Evolutionary conservation across 2,329 filamentous ascomycete genomes (phyloP).

Genomic region (Fusarium sp.): DNA sequence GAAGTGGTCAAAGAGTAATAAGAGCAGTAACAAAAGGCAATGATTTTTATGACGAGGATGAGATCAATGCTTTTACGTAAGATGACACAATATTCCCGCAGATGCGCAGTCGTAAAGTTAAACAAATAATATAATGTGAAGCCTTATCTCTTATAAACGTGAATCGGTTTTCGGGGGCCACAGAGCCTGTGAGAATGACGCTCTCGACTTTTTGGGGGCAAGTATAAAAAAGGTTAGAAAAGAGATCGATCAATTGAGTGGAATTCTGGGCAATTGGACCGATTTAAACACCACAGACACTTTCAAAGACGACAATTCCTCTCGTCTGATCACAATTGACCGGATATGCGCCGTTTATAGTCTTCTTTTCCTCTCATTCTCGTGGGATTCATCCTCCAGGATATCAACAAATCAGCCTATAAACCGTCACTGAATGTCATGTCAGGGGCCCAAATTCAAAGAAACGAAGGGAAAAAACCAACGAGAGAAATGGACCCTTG

Average conservation of each 20-base stretch:
- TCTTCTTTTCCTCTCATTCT: slow-evolving; percentile 8
- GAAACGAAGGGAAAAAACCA: background rate
- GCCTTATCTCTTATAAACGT: background rate
- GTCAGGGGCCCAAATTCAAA: background rate
- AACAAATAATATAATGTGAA: background rate
- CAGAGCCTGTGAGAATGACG: slow-evolving; percentile 34
- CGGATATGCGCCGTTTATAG: slow-evolving; percentile 33
- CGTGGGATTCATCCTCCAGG: background rate
- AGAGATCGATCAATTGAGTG: slow-evolving; percentile 5
- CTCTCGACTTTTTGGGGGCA: slow-evolving; percentile 17
- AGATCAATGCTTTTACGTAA: background rate
- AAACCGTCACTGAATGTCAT: slow-evolving; percentile 20
- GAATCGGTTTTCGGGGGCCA: slow-evolving; percentile 22
- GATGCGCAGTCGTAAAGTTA: background rate
- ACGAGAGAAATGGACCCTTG: slow-evolving; percentile 9
- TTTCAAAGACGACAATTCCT: background rate
- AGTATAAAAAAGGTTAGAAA: background rate
- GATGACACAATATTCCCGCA: slow-evolving; percentile 1
- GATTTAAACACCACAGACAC: slow-evolving; percentile 5
- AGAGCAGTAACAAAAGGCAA: background rate
- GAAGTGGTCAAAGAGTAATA: slow-evolving; percentile 3
- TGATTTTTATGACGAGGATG: background rate
- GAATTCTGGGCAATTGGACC: slow-evolving; percentile 6
- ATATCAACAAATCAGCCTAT: slow-evolving; percentile 31
- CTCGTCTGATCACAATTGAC: slow-evolving; percentile 20